phyloP scores from a whole-genome alignment of 176 grass and related monocot species.

The Stipa capillata region DNA sequence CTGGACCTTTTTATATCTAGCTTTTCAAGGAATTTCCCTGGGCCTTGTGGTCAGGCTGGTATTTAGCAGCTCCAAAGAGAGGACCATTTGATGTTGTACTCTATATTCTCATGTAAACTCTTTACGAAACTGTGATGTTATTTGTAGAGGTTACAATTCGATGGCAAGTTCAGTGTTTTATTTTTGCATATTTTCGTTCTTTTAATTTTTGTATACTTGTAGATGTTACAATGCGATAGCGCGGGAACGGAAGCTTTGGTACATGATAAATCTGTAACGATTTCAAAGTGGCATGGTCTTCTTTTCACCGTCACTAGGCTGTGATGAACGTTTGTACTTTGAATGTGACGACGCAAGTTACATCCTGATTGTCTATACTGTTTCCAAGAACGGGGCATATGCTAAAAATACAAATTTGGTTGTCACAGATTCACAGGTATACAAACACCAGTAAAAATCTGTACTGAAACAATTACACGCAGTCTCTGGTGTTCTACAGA shows the following conservation, averaged over 20 bases:
- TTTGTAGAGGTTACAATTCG: neutral
- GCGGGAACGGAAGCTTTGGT: neutral
- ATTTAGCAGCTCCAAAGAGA: neutral
- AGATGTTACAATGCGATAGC: neutral
- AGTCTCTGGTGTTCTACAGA: neutral
- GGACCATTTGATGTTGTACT: slow-evolving; percentile 9
- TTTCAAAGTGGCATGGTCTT: neutral
- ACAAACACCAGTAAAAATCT: neutral
- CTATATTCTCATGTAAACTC: neutral
- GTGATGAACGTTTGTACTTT: neutral
- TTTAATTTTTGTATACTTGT: neutral
- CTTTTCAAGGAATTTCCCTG: neutral
- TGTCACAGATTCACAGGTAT: neutral
- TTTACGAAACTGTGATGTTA: neutral
- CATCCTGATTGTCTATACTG: neutral
- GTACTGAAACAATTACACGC: neutral
- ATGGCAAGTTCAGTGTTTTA: neutral
- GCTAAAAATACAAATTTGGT: neutral
- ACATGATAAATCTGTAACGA: neutral
- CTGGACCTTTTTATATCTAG: neutral
- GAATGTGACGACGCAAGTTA: neutral
- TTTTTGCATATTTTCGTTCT: neutral
- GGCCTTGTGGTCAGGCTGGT: neutral
- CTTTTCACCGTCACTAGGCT: neutral
- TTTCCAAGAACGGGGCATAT: neutral